Base-by-base conservation (phyloP, 345 rosid species). In the Heritiera littoralis region DNA sequence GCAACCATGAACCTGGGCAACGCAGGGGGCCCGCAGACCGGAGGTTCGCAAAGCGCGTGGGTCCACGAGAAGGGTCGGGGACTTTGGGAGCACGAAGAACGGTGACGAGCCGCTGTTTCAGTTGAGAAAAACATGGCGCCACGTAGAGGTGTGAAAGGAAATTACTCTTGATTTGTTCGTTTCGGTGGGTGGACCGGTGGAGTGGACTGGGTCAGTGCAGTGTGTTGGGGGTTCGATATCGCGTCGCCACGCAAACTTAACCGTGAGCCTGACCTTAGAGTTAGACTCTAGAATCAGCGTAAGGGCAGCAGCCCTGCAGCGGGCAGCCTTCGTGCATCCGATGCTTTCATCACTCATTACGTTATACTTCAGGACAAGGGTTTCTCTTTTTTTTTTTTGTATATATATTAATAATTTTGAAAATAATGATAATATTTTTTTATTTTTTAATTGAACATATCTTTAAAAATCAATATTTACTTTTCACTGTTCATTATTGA, bases 31-130 rank as follows among this genome's bases (percentile, higher is more conserved):
- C 58, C 48, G 8, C 30, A 2, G 14, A 9, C 48, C 35, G 14
- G 13, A 71, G 13, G 35, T 32, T 52, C 14, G 6, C 17, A 28
- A 35, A 4, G 11, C 23, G 0, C 28, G 1, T 77, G 66, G 80
- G 28, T 81, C 83, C 77, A 82, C 41, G n/a, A n/a, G 63, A 64
- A 69, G 81, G n/a, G n/a, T 9, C 67, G 52, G 80, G 30, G 30
- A 0, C 82, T 79, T 58, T 70, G 60, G 78, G 60, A 76, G 83
- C 88, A 87, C 86, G 58, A 81, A 58, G 82, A 82, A 60, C 89
- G 89, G 88, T 84, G 89, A 87, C 89, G 88, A 80, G 90, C 92
- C 86, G 87, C 28, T 23, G 28, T 23, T 23, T 23, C 28, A 23
- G 28, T 23, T 23, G 28, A 64, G 17, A 0, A 30, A 64, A 30